These are phyloP conservation scores for Abrus pulchellus DNA, from an alignment of 306 rosid genomes.

Conservation along the genomic window DNA sequence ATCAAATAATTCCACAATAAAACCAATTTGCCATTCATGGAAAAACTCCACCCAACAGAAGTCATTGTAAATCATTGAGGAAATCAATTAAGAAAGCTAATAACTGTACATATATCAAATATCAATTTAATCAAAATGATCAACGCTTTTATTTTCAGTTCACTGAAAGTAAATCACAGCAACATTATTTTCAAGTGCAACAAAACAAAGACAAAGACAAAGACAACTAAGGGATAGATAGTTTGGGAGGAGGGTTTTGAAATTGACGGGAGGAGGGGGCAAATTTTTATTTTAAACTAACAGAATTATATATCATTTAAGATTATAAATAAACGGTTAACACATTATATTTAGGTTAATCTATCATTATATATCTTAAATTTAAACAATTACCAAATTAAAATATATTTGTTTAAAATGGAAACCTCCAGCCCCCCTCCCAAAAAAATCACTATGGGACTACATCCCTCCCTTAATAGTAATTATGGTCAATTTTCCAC, in stretches of 20 bases:
- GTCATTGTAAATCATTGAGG: background rate
- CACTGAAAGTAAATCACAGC: background rate
- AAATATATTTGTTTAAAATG: no score
- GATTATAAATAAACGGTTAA: no score
- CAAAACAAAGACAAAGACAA: background rate
- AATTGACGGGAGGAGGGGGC: no score
- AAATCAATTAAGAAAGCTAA: background rate
- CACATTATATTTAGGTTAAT: no score
- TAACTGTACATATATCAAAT: background rate
- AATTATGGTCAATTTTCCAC: conserved; percentile 7
- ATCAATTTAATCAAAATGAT: background rate
- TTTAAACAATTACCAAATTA: no score
- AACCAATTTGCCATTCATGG: background rate
- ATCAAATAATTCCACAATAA: background rate
- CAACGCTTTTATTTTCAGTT: background rate
- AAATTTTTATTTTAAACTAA: no score
- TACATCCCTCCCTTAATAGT: background rate
- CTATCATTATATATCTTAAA: no score
- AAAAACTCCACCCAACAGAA: background rate
- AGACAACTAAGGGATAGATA: no score
- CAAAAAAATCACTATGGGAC: no score
- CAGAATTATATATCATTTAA: no score
- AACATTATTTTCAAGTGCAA: background rate
- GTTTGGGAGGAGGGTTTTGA: no score
- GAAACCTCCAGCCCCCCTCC: no score